Conservation (phyloP, 2,329 filamentous ascomycete genomes). For the Fusarium multiceps region DNA sequence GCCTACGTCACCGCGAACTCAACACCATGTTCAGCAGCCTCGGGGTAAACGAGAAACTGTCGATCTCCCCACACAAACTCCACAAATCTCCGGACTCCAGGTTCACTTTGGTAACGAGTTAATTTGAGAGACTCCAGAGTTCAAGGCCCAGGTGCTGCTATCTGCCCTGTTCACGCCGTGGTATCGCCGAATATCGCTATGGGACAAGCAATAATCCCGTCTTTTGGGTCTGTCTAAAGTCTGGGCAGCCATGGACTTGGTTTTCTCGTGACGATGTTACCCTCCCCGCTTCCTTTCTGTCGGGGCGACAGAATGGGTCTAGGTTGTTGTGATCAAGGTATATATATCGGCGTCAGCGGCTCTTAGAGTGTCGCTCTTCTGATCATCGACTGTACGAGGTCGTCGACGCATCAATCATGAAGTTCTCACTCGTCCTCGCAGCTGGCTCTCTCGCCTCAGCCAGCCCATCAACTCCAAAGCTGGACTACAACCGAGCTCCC, state of each 20-base stretch:
- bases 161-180: constrained; percentile 22
- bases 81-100: constrained; percentile 37
- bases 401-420: constrained; percentile 21
- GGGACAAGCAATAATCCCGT: not conserved
- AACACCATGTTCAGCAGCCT: constrained; percentile 20
- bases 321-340: constrained; percentile 2
- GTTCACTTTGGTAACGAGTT: constrained; percentile 20
- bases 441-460: constrained; percentile 32
- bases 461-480: constrained; percentile 26
- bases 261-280: constrained; percentile 30
- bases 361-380: not conserved
- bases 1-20: constrained; percentile 31
- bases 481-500: constrained; percentile 53
- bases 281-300: constrained; percentile 21
- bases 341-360: constrained; percentile 25
- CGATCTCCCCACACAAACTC: constrained; percentile 41
- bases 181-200: constrained; percentile 28
- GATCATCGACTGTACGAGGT: not conserved
- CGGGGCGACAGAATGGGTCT: constrained; percentile 20
- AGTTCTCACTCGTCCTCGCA: constrained; percentile 25
- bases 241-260: not conserved
- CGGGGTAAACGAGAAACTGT: constrained; percentile 10
- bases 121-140: constrained; percentile 6
- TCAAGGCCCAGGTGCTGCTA: constrained; percentile 4
- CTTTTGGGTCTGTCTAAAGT: not conserved